Conservation (phyloP, 2,329 filamentous ascomycete genomes). For the Pseudogymnoascus sp. region DNA sequence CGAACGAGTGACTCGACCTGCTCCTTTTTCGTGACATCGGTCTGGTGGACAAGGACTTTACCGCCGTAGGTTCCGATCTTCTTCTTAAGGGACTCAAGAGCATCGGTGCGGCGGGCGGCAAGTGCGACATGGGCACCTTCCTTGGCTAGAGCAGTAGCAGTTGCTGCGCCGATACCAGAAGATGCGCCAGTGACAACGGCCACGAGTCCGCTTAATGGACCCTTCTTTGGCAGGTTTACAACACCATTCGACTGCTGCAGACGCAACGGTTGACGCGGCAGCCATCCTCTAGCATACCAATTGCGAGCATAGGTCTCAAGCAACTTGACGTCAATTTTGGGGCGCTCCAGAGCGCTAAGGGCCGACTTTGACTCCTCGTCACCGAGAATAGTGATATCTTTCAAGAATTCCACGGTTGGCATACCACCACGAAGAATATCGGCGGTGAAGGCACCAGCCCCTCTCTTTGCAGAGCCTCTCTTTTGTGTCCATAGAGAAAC, state of each 20-base stretch:
- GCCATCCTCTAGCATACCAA: conserved; percentile 73
- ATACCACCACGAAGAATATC: conserved; percentile 75
- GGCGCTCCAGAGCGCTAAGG: conserved; percentile 49
- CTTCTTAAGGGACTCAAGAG: conserved; percentile 58
- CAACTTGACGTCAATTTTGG: conserved; percentile 61
- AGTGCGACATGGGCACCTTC: conserved; percentile 67
- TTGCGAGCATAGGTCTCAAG: conserved; percentile 72
- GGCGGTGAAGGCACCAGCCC: conserved; percentile 65
- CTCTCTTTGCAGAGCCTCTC: conserved; percentile 53
- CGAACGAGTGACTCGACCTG: conserved; percentile 60
- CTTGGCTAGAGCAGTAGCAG: conserved; percentile 57
- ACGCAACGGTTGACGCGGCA: conserved; percentile 52
- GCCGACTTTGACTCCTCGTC: conserved; percentile 59
- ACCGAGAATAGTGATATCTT: conserved; percentile 64
- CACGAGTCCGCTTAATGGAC: conserved; percentile 59
- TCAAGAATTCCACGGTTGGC: conserved; percentile 65
- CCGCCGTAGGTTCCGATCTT: conserved; percentile 48
- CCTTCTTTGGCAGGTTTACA: conserved; percentile 38
- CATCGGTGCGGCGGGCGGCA: conserved; percentile 61
- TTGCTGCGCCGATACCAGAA: conserved; percentile 70
- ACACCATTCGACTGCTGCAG: conserved; percentile 38
- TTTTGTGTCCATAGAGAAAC: conserved; percentile 65
- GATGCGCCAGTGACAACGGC: conserved; percentile 73
- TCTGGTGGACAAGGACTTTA: conserved; percentile 60
- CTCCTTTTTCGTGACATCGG: conserved; percentile 60